Percentiles rank a stretch among this genome's conserved stretches.
Conservation (phyloP, 441 rosid genomes). For the Pelargonium myrrhifolium region DNA sequence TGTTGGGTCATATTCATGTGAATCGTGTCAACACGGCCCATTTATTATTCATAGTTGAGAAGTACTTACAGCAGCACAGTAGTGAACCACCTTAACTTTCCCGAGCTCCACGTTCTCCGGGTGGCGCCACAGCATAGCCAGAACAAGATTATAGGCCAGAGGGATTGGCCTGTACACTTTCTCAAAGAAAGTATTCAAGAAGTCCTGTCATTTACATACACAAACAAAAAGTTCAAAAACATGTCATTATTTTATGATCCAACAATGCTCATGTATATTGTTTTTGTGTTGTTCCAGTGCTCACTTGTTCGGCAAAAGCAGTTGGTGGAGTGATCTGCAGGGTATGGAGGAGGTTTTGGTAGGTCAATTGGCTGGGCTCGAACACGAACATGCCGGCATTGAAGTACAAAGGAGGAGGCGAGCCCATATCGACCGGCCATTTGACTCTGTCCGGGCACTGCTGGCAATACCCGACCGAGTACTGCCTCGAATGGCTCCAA, state of each 20-base stretch:
- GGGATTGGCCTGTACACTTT: slow-evolving; percentile 54
- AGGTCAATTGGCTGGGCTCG: slow-evolving; percentile 46
- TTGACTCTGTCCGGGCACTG: slow-evolving; percentile 46
- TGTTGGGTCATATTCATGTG: too few species aligned
- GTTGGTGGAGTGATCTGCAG: slow-evolving; percentile 44
- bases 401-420: slow-evolving; percentile 60
- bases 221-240: background rate
- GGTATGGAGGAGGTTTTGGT: slow-evolving; percentile 34
- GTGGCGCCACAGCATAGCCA: slow-evolving; percentile 68
- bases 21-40: too few species aligned
- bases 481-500: slow-evolving; percentile 46
- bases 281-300: background rate
- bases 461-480: slow-evolving; percentile 50
- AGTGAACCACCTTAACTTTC: slow-evolving; percentile 47
- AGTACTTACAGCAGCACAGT: slow-evolving; percentile 65
- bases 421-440: slow-evolving; percentile 50
- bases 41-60: too few species aligned
- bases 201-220: slow-evolving; percentile 30
- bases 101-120: slow-evolving; percentile 51
- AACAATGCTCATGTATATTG: too few species aligned
- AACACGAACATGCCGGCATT: slow-evolving; percentile 71
- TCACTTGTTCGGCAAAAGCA: slow-evolving; percentile 60
- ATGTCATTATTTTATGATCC: background rate
- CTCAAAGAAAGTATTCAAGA: slow-evolving; percentile 53
- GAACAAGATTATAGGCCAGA: slow-evolving; percentile 43